These are phyloP conservation scores for Cytospora piceicola DNA, from an alignment of 2,329 filamentous ascomycete species.

Conservation along the genomic window DNA sequence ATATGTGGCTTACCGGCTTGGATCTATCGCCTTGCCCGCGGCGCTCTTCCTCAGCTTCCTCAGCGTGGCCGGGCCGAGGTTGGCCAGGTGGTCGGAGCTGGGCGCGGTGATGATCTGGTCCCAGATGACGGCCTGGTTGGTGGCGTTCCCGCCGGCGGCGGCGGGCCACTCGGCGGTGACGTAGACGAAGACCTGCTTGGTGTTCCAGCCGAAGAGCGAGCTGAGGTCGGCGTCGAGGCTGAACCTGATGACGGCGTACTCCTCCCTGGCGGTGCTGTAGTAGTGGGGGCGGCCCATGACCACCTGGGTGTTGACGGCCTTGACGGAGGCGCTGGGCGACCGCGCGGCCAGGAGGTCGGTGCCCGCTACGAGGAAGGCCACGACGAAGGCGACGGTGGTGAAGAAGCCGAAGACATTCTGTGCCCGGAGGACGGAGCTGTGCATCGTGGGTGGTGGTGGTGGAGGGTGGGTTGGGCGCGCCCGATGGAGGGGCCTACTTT, in stretches of 20 bases:
- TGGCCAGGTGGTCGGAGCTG: conserved; percentile 65
- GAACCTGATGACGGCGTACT: conserved; percentile 94
- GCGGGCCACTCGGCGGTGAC: conserved; percentile 77
- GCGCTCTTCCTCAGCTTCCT: conserved; percentile 65
- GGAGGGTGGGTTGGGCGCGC: neutral
- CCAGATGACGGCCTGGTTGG: conserved; percentile 88
- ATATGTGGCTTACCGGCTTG: conserved; percentile 55
- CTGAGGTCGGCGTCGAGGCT: conserved; percentile 89
- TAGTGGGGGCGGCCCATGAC: conserved; percentile 94
- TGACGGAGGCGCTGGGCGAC: conserved; percentile 63
- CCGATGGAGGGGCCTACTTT: neutral
- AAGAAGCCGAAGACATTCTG: conserved; percentile 98
- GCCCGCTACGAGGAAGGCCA: conserved; percentile 78
- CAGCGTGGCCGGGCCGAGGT: conserved; percentile 61
- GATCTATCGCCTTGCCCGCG: conserved; percentile 63
- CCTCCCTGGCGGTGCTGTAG: conserved; percentile 89
- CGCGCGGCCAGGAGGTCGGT: conserved; percentile 76
- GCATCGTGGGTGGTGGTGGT: conserved; percentile 62
- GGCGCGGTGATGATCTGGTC: conserved; percentile 86
- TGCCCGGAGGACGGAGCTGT: conserved; percentile 80
- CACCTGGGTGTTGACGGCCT: conserved; percentile 82
- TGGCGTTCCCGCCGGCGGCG: conserved; percentile 41
- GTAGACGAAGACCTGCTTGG: conserved; percentile 97
- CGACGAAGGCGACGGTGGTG: conserved; percentile 85
- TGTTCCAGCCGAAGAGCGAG: conserved; percentile 98